Percentiles rank a stretch among this genome's conserved stretches.
phyloP scores from a whole-genome alignment of 768 basidiomycete genomes.

The Neoboletus brunneissimus region DNA sequence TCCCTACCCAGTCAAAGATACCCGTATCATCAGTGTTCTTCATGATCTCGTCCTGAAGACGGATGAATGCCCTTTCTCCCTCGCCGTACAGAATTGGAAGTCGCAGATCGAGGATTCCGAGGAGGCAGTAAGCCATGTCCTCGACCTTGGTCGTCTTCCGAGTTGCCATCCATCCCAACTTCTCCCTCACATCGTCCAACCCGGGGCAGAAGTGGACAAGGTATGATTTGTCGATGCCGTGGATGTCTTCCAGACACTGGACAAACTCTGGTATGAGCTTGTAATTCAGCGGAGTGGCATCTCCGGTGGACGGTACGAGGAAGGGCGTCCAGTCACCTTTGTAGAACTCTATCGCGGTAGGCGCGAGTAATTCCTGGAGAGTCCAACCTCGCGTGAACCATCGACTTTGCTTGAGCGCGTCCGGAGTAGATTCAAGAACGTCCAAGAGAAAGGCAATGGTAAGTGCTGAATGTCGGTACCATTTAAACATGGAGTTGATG shows the following conservation, averaged over 20 bases:
- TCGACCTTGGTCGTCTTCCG: conserved; percentile 29
- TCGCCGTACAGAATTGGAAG: conserved; percentile 31
- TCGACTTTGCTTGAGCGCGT: conserved; percentile 17
- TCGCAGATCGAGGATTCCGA: conserved; percentile 26
- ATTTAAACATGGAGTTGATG: conserved; percentile 33
- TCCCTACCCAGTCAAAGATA: conserved; percentile 30
- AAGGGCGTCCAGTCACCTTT: conserved; percentile 26
- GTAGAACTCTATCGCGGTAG: conserved; percentile 24
- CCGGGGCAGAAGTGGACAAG: conserved; percentile 26
- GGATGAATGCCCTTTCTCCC: conserved; percentile 20
- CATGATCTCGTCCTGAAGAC: conserved; percentile 30
- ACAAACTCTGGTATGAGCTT: conserved; percentile 23
- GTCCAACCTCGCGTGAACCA: conserved; percentile 31
- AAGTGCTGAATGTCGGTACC: conserved; percentile 30
- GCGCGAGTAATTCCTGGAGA: conserved; percentile 31
- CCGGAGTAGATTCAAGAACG: conserved; percentile 10
- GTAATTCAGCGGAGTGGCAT: conserved; percentile 13
- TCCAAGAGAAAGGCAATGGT: conserved; percentile 32
- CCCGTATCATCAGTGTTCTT: conserved; percentile 24
- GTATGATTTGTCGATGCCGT: conserved; percentile 18
- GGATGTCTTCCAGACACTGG: conserved; percentile 13
- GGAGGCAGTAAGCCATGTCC: conserved; percentile 31
- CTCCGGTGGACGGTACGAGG: not conserved
- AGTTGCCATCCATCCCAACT: conserved; percentile 27
- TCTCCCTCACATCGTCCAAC: conserved; percentile 26